phyloP scores from a whole-genome alignment of 495 filamentous ascomycete genomes.

The Lasiosphaeriaceae sp. region DNA sequence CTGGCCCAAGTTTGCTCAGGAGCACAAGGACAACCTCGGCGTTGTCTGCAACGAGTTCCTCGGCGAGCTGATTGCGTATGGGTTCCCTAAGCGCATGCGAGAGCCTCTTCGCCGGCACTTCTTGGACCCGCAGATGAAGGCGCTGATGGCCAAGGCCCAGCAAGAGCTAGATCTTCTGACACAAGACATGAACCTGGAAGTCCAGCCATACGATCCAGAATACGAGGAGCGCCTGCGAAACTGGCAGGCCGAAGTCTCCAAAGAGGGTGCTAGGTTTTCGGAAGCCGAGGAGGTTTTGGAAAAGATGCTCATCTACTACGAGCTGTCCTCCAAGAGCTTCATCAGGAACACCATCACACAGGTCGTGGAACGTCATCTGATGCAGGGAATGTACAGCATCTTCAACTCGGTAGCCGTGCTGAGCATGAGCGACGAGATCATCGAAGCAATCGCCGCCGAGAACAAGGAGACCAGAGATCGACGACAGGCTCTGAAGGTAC shows the following conservation, averaged over 20 bases:
- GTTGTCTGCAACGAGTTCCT: conserved; percentile 43
- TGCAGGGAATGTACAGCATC: conserved; percentile 37
- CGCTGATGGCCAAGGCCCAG: conserved; percentile 33
- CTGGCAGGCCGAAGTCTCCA: conserved; percentile 24
- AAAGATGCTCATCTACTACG: conserved; percentile 44
- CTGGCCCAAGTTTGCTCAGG: conserved; percentile 38
- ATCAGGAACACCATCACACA: conserved; percentile 38
- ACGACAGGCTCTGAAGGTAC: conserved; percentile 25
- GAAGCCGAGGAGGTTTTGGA: conserved; percentile 39
- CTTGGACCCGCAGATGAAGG: conserved; percentile 34
- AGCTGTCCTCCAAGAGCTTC: conserved; percentile 36
- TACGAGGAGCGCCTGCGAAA: conserved; percentile 34
- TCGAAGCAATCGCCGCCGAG: conserved; percentile 37
- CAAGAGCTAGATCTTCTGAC: conserved; percentile 33
- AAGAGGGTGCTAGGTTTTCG: conserved; percentile 27
- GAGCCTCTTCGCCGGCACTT: conserved; percentile 34
- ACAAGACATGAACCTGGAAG: conserved; percentile 35
- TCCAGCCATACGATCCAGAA: conserved; percentile 40
- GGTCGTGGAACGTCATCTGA: conserved; percentile 35
- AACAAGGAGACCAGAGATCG: conserved; percentile 36
- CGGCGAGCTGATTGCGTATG: conserved; percentile 36
- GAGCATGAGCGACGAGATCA: conserved; percentile 22
- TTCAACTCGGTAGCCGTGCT: conserved; percentile 36
- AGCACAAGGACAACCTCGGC: conserved; percentile 41
- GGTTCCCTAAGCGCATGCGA: conserved; percentile 40